Evolutionary conservation across 306 rosid species (phyloP), one percentile per base, ranked within the genome.

Genomic region (Leucaena leucocephala): DNA sequence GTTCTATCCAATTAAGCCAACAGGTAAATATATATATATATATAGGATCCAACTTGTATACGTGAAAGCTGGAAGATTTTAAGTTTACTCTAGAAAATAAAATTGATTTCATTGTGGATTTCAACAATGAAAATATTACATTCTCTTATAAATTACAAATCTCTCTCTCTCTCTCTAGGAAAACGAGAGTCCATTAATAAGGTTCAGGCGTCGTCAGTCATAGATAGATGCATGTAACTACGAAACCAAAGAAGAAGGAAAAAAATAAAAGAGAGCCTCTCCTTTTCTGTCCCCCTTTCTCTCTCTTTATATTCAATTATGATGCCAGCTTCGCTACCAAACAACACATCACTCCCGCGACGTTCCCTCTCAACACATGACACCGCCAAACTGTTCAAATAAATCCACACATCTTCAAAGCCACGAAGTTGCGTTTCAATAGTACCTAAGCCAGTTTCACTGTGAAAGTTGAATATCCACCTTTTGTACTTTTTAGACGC

Each of bases 171-270:
- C 57, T 13, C 71, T 65, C 71, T 76, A 35, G 72, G 74, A 15
- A 81, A 86, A 81, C 82, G 87, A 81, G 77, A 78, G 67, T 36
- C 63, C 84, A 87, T 84, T 87, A 43, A 87, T 79, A 84, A 86
- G 73, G 84, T 75, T 86, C 86, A 84, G 86, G 86, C 90, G 86
- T 84, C 86, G 90, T 84, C 86, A 81, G 84, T 59, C 73, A 52
- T 2, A 5, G 1, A 81, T 76, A 84, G 78, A 79, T 81, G 86
- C 86, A 55, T 76, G 54, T 21, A 80, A 80, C 63, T 83, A 74
- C 61, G 63, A 72, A 72, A 66, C 80, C 67, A 59, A 22, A 76
- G 63, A 49, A n/a, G n/a, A n/a, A n/a, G n/a, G n/a, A 68, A 79
- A 69, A 84, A 72, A 87, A 43, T 76, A 57, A 84, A 72, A 87